Percentiles rank a stretch among this genome's conserved stretches.
These are phyloP conservation scores for Barnettozyma populi DNA, from an alignment of 805 yeast species.

Conservation along the genomic window DNA sequence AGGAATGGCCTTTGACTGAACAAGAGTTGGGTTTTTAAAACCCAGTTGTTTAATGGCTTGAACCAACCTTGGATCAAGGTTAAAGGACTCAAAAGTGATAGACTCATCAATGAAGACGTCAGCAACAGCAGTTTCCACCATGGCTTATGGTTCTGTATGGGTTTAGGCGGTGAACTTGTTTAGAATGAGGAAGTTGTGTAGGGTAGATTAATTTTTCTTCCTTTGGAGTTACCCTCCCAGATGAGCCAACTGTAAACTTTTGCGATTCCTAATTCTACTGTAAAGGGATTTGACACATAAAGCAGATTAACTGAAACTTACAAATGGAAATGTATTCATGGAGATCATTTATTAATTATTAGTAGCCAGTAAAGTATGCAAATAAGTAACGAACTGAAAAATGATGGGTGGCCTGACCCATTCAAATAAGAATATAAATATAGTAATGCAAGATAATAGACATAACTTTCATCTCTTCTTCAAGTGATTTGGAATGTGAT, in stretches of 20 bases:
- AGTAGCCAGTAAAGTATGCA: neutral
- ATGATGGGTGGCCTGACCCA: neutral
- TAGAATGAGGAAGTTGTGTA: too few relatives aligned
- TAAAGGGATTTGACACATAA: constrained; percentile 2
- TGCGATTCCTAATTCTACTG: neutral
- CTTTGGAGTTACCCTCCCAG: neutral
- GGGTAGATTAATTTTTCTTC: neutral
- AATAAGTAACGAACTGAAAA: neutral
- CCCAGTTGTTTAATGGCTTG: constrained; percentile 83
- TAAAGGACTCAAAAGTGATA: constrained; percentile 66
- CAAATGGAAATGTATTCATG: neutral
- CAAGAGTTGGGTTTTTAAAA: constrained; percentile 79
- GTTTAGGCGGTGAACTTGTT: neutral
- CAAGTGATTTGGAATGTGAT: constrained; percentile 23
- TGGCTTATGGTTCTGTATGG: constrained; percentile 1
- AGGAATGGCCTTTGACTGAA: constrained; percentile 90
- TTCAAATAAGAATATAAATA: neutral
- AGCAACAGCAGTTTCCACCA: constrained; percentile 43
- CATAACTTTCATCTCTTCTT: constrained; percentile 12
- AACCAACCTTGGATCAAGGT: constrained; percentile 72
- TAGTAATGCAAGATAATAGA: neutral
- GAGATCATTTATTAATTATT: neutral
- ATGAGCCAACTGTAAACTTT: neutral
- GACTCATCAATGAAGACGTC: constrained; percentile 69
- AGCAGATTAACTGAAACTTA: too few relatives aligned